These are phyloP conservation scores for Vaccinium darrowii DNA, from an alignment of 148 eudicot genomes.

Conservation along the genomic window DNA sequence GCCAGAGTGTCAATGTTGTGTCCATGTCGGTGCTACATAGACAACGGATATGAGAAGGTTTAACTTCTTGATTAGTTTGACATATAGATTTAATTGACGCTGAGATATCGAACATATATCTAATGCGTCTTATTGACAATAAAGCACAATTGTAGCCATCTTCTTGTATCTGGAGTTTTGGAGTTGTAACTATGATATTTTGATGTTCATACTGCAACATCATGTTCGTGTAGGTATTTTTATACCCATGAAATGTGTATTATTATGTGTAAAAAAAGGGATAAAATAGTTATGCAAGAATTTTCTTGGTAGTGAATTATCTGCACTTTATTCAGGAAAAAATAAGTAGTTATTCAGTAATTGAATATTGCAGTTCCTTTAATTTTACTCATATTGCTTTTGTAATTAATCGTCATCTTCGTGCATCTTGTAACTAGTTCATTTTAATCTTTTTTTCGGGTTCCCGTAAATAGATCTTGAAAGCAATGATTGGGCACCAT, in stretches of 20 bases:
- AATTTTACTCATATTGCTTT: background rate
- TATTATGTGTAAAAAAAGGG: background rate
- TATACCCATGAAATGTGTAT: background rate
- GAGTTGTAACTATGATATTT: background rate
- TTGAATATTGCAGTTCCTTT: background rate
- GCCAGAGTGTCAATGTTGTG: no score
- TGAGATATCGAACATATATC: background rate
- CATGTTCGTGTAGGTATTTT: background rate
- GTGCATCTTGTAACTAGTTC: conserved; percentile 3
- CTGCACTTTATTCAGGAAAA: background rate
- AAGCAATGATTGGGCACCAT: conserved; percentile 70
- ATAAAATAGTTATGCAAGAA: background rate
- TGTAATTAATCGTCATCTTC: background rate
- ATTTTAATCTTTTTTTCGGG: background rate
- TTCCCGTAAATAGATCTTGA: conserved; percentile 41
- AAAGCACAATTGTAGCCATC: background rate
- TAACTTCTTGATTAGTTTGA: background rate
- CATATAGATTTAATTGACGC: background rate
- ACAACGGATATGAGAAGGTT: background rate
- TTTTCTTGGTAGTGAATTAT: background rate
- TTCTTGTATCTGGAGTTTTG: background rate
- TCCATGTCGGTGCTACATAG: no score
- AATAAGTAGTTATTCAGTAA: background rate
- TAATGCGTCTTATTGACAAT: background rate
- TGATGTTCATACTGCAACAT: background rate